A percentile compares a stretch with the other conserved stretches of the same genome.
These are phyloP conservation scores for Neurospora africana DNA, from an alignment of 495 filamentous ascomycete genomes.

Conservation along the genomic window DNA sequence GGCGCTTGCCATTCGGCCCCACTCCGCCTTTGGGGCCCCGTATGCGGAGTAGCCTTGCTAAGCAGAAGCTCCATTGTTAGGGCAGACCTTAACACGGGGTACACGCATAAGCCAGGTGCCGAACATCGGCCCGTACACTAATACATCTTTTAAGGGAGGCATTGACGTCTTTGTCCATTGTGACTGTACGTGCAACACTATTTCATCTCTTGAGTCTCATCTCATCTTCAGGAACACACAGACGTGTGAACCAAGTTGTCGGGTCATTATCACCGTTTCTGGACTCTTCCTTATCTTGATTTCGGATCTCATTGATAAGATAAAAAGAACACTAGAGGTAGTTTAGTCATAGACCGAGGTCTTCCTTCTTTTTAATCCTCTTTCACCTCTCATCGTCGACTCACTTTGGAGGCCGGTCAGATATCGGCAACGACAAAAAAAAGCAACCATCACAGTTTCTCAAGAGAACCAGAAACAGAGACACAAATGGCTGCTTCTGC, in stretches of 20 bases:
- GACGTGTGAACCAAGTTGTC: background rate
- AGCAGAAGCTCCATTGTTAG: background rate
- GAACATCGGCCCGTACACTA: background rate
- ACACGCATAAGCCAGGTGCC: background rate
- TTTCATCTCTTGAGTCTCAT: background rate
- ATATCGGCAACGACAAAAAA: background rate
- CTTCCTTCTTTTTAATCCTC: background rate
- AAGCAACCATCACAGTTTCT: background rate
- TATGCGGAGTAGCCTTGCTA: background rate
- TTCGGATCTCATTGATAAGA: background rate
- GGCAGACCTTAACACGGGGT: background rate
- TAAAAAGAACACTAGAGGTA: background rate
- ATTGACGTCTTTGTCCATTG: background rate
- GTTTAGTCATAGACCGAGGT: background rate
- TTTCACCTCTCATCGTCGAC: background rate
- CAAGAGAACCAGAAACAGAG: background rate
- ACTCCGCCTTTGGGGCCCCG: background rate
- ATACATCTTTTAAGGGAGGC: background rate
- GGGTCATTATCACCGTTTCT: background rate
- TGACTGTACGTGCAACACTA: background rate
- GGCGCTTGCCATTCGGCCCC: background rate
- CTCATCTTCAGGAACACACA: background rate
- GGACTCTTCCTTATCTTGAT: background rate
- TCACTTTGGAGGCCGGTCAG: background rate
- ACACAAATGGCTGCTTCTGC: conserved; percentile 32